These are phyloP conservation scores for Globisporangium canariense DNA, from an alignment of 352 stramenopile genomes.

Conservation along the genomic window DNA sequence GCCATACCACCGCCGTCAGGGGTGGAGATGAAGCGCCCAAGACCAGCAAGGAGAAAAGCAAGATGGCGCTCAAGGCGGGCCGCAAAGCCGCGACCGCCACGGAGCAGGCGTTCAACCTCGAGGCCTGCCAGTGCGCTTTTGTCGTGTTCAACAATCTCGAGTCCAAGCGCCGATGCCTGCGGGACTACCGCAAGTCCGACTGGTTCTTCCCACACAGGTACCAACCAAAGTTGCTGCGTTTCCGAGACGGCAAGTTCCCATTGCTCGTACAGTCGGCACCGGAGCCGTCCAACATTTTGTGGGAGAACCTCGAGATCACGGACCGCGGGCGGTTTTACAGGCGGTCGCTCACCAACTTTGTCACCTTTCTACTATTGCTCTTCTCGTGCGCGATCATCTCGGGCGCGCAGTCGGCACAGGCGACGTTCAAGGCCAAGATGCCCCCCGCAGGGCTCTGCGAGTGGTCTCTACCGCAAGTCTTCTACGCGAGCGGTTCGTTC, in stretches of 20 bases:
- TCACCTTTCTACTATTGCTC: constrained; percentile 76
- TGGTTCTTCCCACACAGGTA: constrained; percentile 39
- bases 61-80: constrained; percentile 13
- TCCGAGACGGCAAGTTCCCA: constrained; percentile 43
- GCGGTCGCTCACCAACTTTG: constrained; percentile 60
- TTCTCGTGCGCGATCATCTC: constrained; percentile 74
- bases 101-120: constrained; percentile 44
- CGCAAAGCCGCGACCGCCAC: constrained; percentile 29
- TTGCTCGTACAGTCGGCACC: constrained; percentile 53
- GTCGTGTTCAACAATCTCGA: constrained; percentile 89
- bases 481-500: constrained; percentile 49
- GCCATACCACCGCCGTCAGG: not conserved
- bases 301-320: constrained; percentile 83
- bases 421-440: constrained; percentile 68
- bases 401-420: constrained; percentile 64
- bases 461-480: constrained; percentile 45
- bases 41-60: constrained; percentile 3
- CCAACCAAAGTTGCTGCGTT: constrained; percentile 57
- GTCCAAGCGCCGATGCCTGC: constrained; percentile 62
- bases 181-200: constrained; percentile 67
- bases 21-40: not conserved
- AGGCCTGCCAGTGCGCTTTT: constrained; percentile 76
- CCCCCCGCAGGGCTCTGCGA: constrained; percentile 57
- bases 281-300: constrained; percentile 85
- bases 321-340: constrained; percentile 53